phyloP scores from a whole-genome alignment of 768 basidiomycete genomes.

The Daedaleopsis sinensis region DNA sequence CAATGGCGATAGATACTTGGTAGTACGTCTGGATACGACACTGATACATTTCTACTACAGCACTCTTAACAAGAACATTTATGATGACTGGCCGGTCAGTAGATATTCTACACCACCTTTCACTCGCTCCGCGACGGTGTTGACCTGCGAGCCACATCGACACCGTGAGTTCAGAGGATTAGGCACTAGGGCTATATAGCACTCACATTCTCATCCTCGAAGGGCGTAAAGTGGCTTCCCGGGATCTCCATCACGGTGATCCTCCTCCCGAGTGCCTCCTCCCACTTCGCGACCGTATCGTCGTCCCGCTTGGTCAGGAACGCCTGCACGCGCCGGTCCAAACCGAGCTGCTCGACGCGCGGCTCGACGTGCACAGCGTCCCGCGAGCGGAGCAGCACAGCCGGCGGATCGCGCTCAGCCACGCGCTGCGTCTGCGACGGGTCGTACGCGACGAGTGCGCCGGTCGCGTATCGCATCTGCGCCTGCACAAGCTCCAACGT shows the following conservation, averaged over 20 bases:
- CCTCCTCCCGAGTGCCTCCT: constrained; percentile 37
- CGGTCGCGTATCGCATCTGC: constrained; percentile 30
- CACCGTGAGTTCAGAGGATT: not conserved
- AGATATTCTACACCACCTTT: too few relatives aligned
- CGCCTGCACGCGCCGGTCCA: constrained; percentile 36
- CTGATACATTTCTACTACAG: too few relatives aligned
- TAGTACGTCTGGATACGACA: too few relatives aligned
- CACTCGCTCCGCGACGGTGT: too few relatives aligned
- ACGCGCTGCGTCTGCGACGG: constrained; percentile 30
- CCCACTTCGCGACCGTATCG: constrained; percentile 49
- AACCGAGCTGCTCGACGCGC: constrained; percentile 12
- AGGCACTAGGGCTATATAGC: not conserved
- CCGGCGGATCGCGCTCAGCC: constrained; percentile 31
- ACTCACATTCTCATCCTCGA: constrained; percentile 54
- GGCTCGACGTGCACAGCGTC: constrained; percentile 27
- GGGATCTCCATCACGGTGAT: constrained; percentile 58
- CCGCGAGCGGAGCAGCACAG: constrained; percentile 57
- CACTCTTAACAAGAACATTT: too few relatives aligned
- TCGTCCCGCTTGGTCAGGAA: constrained; percentile 57
- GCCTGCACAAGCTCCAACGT: constrained; percentile 1
- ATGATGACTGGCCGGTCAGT: too few relatives aligned
- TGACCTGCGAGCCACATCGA: not conserved
- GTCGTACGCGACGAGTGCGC: constrained; percentile 50
- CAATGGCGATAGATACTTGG: too few relatives aligned
- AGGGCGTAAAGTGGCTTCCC: constrained; percentile 68